phyloP scores from a whole-genome alignment of 73 alveolate species.

The Tetrahymena malaccensis region DNA sequence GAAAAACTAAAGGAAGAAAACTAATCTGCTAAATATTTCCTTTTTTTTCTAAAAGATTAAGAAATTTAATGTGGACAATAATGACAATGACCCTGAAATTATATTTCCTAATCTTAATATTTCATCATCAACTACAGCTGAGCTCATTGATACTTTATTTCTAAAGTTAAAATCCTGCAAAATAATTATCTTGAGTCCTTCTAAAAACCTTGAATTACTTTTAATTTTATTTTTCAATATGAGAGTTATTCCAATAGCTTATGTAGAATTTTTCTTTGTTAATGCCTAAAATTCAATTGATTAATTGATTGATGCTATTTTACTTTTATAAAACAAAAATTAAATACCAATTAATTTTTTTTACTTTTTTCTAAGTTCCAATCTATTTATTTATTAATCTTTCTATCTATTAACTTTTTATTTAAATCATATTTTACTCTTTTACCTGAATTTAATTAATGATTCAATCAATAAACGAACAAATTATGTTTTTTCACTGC shows the following conservation, averaged over 20 bases:
- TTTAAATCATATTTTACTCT: background rate
- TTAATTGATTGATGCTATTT: background rate
- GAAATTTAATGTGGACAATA: background rate
- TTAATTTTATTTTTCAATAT: too few relatives aligned
- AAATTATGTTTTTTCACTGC: too few relatives aligned
- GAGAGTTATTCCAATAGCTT: background rate
- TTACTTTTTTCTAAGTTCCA: background rate
- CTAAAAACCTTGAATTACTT: too few relatives aligned
- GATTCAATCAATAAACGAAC: too few relatives aligned
- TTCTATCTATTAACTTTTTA: background rate
- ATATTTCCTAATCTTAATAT: background rate
- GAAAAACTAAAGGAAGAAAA: background rate
- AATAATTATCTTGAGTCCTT: too few relatives aligned
- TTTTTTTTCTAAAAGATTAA: background rate
- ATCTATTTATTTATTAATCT: background rate
- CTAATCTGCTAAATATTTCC: background rate
- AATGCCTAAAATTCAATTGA: too few relatives aligned
- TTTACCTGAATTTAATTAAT: background rate
- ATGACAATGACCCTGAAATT: background rate
- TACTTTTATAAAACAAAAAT: too few relatives aligned
- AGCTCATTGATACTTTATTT: background rate
- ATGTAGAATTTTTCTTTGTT: background rate
- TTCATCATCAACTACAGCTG: background rate
- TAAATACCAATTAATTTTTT: background rate
- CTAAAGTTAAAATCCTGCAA: too few relatives aligned